A percentile compares a stretch with the other conserved stretches of the same genome.
phyloP scores from a whole-genome alignment of 768 basidiomycete species.

The Clitopilus passeckerianus region DNA sequence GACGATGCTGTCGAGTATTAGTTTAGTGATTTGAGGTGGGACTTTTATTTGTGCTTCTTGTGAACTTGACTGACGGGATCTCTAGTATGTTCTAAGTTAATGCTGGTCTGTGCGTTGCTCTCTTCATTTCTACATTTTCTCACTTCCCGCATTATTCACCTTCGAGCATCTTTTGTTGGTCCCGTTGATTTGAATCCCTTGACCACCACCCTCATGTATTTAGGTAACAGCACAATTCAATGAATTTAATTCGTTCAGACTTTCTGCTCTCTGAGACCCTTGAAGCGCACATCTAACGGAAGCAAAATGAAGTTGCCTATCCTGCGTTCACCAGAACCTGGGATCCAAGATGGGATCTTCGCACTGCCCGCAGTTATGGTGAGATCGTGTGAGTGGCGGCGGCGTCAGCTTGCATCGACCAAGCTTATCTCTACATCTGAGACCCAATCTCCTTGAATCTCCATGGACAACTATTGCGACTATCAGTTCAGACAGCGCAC shows the following conservation, averaged over 20 bases:
- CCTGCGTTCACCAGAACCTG: background rate
- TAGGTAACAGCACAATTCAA: background rate
- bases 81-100: constrained; percentile 10
- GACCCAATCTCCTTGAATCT: background rate
- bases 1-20: constrained; percentile 83
- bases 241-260: background rate
- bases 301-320: background rate
- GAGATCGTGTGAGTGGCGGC: background rate
- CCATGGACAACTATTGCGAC: background rate
- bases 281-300: background rate
- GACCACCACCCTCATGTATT: background rate
- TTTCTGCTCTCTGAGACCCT: background rate
- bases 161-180: background rate
- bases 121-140: constrained; percentile 10
- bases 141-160: background rate
- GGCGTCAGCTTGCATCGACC: background rate
- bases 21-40: constrained; percentile 16
- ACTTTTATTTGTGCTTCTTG: background rate
- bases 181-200: background rate
- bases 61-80: background rate
- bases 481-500: background rate
- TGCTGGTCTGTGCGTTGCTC: constrained; percentile 25
- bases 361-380: background rate
- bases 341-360: background rate
- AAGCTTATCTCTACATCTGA: background rate